phyloP scores from a whole-genome alignment of 1,139 yeast genomes.

The Blastobotrys arbuscula region DNA sequence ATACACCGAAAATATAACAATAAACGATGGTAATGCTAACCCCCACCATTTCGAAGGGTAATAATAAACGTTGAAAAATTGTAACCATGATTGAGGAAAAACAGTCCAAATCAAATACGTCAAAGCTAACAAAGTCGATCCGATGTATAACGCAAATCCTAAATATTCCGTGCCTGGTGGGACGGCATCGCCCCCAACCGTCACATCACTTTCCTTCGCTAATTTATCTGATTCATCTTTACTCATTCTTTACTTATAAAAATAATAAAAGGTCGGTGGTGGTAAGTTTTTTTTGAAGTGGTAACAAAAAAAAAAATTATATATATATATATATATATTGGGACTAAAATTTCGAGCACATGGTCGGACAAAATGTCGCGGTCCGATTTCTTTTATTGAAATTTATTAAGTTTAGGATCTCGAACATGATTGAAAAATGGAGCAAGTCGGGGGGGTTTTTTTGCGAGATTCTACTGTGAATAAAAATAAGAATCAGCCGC shows the following conservation, averaged over 20 bases:
- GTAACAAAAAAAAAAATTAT: too few relatives aligned
- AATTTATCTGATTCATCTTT: conserved; percentile 28
- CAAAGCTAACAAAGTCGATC: conserved; percentile 47
- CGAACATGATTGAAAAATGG: too few relatives aligned
- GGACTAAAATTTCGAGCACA: too few relatives aligned
- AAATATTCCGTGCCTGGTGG: conserved; percentile 73
- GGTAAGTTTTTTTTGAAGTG: too few relatives aligned
- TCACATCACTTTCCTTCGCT: conserved; percentile 72
- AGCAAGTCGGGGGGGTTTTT: too few relatives aligned
- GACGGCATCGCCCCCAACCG: conserved; percentile 54
- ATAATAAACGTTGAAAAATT: conserved; percentile 54
- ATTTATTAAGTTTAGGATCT: too few relatives aligned
- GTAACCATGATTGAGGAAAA: conserved; percentile 51
- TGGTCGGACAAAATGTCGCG: too few relatives aligned
- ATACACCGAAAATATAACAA: conserved; percentile 64
- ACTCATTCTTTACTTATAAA: background rate
- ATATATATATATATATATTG: too few relatives aligned
- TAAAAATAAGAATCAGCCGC: too few relatives aligned
- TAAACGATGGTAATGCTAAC: conserved; percentile 62
- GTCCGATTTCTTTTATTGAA: too few relatives aligned
- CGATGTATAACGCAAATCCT: conserved; percentile 73
- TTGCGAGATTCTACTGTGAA: too few relatives aligned
- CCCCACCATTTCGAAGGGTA: conserved; percentile 91
- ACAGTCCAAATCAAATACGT: conserved; percentile 67
- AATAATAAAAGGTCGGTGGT: background rate